Conservation (phyloP, 106 monocot genomes). For the Ottelia alismoides region DNA sequence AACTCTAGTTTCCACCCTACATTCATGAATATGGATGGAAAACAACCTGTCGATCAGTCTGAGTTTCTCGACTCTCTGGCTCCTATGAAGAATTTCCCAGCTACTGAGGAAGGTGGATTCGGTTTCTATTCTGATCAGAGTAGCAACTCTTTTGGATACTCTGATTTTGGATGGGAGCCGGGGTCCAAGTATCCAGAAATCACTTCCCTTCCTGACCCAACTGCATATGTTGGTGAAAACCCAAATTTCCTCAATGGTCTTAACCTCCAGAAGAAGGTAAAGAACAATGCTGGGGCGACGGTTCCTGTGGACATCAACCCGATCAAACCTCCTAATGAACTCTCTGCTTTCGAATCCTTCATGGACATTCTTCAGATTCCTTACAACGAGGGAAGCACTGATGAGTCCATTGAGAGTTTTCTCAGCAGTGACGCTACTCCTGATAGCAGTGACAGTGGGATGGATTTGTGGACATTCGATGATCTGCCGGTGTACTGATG, state of each 20-base stretch:
- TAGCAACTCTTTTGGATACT: conserved; percentile 25
- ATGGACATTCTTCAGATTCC: conserved; percentile 24
- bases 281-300: conserved; percentile 15
- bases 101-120: neutral
- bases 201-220: conserved; percentile 23
- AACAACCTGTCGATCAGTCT: neutral
- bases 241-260: conserved; percentile 7
- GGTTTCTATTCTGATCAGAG: conserved; percentile 26
- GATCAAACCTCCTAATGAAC: conserved; percentile 14
- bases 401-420: conserved; percentile 15
- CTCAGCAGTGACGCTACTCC: conserved; percentile 20
- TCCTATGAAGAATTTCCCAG: neutral
- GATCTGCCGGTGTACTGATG: conserved; percentile 26
- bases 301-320: conserved; percentile 6
- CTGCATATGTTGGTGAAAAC: conserved; percentile 12
- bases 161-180: conserved; percentile 19
- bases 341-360: conserved; percentile 23
- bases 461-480: conserved; percentile 48
- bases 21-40: conserved; percentile 17
- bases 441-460: conserved; percentile 10
- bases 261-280: conserved; percentile 16
- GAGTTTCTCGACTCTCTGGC: conserved; percentile 2
- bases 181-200: conserved; percentile 28
- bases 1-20: conserved; percentile 4
- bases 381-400: conserved; percentile 17